A percentile compares a stretch with the other conserved stretches of the same genome.
phyloP scores from a whole-genome alignment of 371 early-diverging fungal species.

The Mucor mucedo region DNA sequence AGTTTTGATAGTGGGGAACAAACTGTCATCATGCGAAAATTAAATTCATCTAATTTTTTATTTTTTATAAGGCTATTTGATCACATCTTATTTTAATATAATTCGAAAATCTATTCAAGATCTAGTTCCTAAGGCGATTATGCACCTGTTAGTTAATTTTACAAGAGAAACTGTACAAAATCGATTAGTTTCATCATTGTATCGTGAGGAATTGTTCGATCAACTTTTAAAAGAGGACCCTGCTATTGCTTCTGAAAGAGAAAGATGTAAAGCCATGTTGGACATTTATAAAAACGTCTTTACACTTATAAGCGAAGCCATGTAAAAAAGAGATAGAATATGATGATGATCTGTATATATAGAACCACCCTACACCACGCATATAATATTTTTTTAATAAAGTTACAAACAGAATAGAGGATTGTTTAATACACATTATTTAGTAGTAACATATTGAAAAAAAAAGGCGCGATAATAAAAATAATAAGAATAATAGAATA shows the following conservation, averaged over 20 bases:
- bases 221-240: conserved; percentile 84
- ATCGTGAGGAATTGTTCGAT: conserved; percentile 74
- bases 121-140: conserved; percentile 92
- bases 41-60: background rate
- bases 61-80: conserved; percentile 60
- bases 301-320: conserved; percentile 74
- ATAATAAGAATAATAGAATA: background rate
- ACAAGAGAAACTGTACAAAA: conserved; percentile 82
- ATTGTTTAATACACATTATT: background rate
- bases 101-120: conserved; percentile 87
- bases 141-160: conserved; percentile 84
- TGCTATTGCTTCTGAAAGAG: conserved; percentile 73
- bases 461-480: background rate
- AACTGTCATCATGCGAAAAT: background rate
- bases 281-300: conserved; percentile 83
- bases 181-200: conserved; percentile 83
- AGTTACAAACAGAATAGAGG: background rate
- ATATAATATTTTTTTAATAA: background rate
- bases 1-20: conserved; percentile 1
- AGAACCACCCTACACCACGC: background rate
- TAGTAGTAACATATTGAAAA: background rate
- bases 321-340: conserved; percentile 38
- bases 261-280: conserved; percentile 77
- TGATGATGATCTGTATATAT: background rate
- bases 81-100: conserved; percentile 85